Conservation (phyloP, 2,329 filamentous ascomycete genomes). For the Sphaerulina vaccinii region DNA sequence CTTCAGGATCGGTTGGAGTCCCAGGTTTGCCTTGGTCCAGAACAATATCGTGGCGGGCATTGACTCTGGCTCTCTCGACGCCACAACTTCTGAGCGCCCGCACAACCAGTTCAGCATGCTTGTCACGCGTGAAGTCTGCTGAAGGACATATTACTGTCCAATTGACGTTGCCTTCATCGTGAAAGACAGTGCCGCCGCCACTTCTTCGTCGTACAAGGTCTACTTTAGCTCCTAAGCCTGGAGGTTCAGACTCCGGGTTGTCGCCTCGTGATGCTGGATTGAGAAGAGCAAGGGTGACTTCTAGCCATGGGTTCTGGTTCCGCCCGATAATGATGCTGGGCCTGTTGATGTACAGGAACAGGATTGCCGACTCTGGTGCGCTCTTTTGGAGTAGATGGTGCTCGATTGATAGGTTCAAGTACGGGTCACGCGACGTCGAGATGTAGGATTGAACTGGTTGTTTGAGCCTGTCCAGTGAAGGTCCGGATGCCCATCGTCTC, state of each 20-base stretch:
- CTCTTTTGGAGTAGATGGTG: slow-evolving; percentile 80
- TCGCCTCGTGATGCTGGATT: slow-evolving; percentile 42
- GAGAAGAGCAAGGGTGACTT: slow-evolving; percentile 72
- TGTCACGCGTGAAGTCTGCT: slow-evolving; percentile 73
- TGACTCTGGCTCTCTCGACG: slow-evolving; percentile 66
- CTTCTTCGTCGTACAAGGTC: slow-evolving; percentile 78
- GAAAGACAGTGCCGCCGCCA: slow-evolving; percentile 91
- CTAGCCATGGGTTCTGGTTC: slow-evolving; percentile 97
- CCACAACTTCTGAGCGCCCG: slow-evolving; percentile 68
- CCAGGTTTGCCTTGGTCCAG: slow-evolving; percentile 53
- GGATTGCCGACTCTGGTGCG: slow-evolving; percentile 67
- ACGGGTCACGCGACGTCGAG: slow-evolving; percentile 65
- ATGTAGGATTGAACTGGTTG: slow-evolving; percentile 47
- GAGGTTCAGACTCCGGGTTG: slow-evolving; percentile 37
- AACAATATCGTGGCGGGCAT: slow-evolving; percentile 91
- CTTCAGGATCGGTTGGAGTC: slow-evolving; percentile 33
- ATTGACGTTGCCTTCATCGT: slow-evolving; percentile 90
- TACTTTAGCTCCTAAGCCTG: slow-evolving; percentile 45
- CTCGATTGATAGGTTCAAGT: slow-evolving; percentile 90
- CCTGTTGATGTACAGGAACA: slow-evolving; percentile 85
- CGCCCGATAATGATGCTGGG: slow-evolving; percentile 88
- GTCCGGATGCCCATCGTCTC: slow-evolving; percentile 29
- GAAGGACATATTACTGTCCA: slow-evolving; percentile 88
- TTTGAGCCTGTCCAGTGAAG: slow-evolving; percentile 25
- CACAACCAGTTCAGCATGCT: slow-evolving; percentile 89